Conservation (phyloP, 331 rosid species). For the Cucumis variabilis region DNA sequence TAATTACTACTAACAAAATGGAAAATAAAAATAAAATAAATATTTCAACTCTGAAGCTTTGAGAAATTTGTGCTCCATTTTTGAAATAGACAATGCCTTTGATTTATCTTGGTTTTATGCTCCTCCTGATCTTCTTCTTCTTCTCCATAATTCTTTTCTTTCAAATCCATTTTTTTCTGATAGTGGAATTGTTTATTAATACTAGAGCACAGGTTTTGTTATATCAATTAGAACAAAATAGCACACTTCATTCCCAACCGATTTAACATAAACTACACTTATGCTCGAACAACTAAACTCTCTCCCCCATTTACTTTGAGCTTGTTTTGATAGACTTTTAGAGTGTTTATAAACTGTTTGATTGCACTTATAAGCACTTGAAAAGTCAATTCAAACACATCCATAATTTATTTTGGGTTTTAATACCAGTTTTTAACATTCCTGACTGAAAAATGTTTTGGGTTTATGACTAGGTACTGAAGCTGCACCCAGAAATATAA, state of each 20-base stretch:
- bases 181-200: no score
- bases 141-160: background rate
- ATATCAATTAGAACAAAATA: no score
- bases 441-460: background rate
- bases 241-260: no score
- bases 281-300: no score
- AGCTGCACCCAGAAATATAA: constrained; percentile 94
- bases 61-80: background rate
- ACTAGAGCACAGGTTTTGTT: no score
- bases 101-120: constrained; percentile 2
- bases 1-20: background rate
- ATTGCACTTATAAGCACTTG: no score
- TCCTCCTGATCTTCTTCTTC: background rate
- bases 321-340: no score
- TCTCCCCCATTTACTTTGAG: no score
- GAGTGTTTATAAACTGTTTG: no score
- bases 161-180: background rate
- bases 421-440: background rate
- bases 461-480: constrained; percentile 59
- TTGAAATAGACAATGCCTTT: constrained; percentile 13
- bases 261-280: no score
- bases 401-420: background rate
- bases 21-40: background rate
- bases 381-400: no score
- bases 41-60: constrained; percentile 11